Evolutionary conservation across 202 grass and related monocot species (phyloP), one percentile per base, ranked within the genome.

Genomic region (Alloteropsis angusta): DNA sequence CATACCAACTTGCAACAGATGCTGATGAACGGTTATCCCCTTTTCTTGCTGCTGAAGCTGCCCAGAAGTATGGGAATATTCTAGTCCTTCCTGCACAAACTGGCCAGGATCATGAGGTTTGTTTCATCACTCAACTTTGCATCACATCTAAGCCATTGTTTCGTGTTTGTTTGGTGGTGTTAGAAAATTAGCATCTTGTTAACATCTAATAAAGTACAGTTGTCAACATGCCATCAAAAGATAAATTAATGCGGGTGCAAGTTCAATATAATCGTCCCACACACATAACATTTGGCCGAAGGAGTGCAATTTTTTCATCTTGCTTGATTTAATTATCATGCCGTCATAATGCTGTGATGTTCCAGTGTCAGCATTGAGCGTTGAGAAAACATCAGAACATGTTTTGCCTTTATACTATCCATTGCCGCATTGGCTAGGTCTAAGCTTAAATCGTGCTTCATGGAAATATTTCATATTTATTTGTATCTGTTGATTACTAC

Each of bases 51-150:
- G 43, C 86, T 82, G 83, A 81, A 82, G 72, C 72, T 75, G 37
- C 83, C 71, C 52, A 67, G 61, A 94, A 91, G 74, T 91, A 86
- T 32, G 86, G 83, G 60, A 91, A 84, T 77, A 80, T 91, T 61
- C 71, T 84, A 23, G 80, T 97, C 61, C 53, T 71, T 60, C 82
- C 86, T 63, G 26, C 80, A 82, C 91, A 97, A 84, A 84, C 61
- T 83, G 82, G 76, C 41, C 90, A 97, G 55, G 39, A 80, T 87
- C 86, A 86, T 77, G 94, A 97, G 94, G 90, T 97, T 89, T 84
- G 65, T 69, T 80, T 80, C 30, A 35, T 36, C 32, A 52, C 68
- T 42, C 61, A 36, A 65, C 25, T 52, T 68, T 71, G 63, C 42
- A 60, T 54, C 30, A 68, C 18, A 28, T 56, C 70, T 57, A 35